Percentiles rank a stretch among this genome's conserved stretches.
phyloP scores from a whole-genome alignment of 106 monocot genomes.

The Acorus gramineus region DNA sequence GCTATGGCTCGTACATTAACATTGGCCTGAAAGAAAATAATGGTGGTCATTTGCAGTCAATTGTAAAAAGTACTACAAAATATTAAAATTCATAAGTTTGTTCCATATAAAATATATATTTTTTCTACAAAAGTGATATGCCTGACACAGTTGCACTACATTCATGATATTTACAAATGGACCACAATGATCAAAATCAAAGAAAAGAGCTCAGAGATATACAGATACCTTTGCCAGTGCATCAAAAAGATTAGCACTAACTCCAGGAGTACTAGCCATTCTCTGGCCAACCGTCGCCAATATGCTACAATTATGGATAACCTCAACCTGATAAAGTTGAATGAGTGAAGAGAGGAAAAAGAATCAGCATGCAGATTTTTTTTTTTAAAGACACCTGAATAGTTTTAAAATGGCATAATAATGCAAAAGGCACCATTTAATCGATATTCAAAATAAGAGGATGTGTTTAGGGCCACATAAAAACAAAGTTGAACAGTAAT shows the following conservation, averaged over 20 bases:
- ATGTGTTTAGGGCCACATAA: too few species aligned
- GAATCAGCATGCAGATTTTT: not conserved
- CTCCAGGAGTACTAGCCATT: slow-evolving; percentile 99
- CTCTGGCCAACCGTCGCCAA: slow-evolving; percentile 92
- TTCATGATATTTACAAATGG: not conserved
- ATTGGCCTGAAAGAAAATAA: slow-evolving; percentile 53
- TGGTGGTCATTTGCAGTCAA: not conserved
- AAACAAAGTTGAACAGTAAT: too few species aligned
- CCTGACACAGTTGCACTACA: too few species aligned
- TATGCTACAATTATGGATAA: slow-evolving; percentile 84
- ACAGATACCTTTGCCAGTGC: slow-evolving; percentile 79
- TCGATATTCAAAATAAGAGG: too few species aligned
- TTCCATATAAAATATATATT: too few species aligned
- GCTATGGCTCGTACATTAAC: slow-evolving; percentile 96
- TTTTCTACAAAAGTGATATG: too few species aligned
- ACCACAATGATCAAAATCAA: not conserved
- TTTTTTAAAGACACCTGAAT: not conserved
- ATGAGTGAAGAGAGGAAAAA: not conserved
- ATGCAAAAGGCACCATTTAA: too few species aligned
- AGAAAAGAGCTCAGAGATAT: not conserved
- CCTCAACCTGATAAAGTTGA: slow-evolving; percentile 54
- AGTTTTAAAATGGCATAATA: too few species aligned
- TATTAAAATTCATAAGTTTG: not conserved
- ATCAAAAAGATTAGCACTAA: slow-evolving; percentile 99
- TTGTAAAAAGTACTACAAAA: too few species aligned